Evolutionary conservation across 345 rosid genomes (phyloP), one percentile per base, ranked within the genome.

Genomic region (Combretum micranthum): DNA sequence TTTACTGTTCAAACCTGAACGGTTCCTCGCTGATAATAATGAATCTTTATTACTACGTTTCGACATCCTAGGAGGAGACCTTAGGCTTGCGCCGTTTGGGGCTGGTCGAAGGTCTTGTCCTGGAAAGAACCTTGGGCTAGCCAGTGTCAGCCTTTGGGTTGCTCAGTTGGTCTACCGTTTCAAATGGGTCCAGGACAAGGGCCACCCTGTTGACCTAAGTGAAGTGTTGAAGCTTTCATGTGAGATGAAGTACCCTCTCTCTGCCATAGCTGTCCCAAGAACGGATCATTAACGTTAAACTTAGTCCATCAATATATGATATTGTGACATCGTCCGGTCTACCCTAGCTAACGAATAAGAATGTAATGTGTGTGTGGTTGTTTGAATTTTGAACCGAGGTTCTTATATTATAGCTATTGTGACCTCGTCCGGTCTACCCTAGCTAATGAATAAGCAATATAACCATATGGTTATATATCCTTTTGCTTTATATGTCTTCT

Each of bases 41-140:
- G 77, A 74, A 12, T 70, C 69, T 19, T n/a, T n/a, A n/a, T n/a
- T n/a, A n/a, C 47, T 20, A 4, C 76, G 75, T 19, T 65, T 78
- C 51, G 73, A 74, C 16, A 76, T 73, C 3, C 57, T 69, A 44
- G 84, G 87, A 3, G 50, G 44, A 6, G 82, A 79, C 32, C 56
- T 79, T 0, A 63, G 84, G 68, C 72, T 82, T 8, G 82, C 82
- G 1, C 87, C 87, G 0, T 79, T 82, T n/a, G 87, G 87, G 13
- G 82, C 84, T 4, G 82, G 87, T 3, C 65, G 84, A 21, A 70
- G 87, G 78, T 79, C 71, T 15, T 81, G 86, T 56, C 86, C 83
- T 0, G 86, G 83, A 0, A 75, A 69, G 78, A 72, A 67, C 69
- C 52, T 78, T 5, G 86, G 81, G 56, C 64, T 76, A 4, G 72